phyloP scores from a whole-genome alignment of 768 basidiomycete species.

The Mycena filopes region DNA sequence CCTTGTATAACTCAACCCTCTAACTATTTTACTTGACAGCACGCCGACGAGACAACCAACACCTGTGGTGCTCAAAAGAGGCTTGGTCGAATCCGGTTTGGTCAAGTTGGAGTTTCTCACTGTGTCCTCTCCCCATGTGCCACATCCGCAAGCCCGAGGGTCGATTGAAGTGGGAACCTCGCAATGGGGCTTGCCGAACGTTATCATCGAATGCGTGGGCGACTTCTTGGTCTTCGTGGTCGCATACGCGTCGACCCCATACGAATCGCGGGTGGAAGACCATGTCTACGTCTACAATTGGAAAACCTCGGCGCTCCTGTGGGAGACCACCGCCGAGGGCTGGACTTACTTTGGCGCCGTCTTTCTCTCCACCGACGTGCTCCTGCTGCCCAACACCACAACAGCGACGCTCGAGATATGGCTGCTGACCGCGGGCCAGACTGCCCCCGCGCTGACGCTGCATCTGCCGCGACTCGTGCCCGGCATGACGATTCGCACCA shows the following conservation, averaged over 20 bases:
- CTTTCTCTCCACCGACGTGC: slow-evolving; percentile 37
- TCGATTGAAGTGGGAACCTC: slow-evolving; percentile 45
- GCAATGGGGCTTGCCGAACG: slow-evolving; percentile 39
- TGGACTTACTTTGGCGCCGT: slow-evolving; percentile 38
- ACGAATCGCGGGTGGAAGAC: slow-evolving; percentile 28
- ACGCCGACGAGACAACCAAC: too few relatives aligned
- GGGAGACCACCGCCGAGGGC: slow-evolving; percentile 30
- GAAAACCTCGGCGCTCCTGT: slow-evolving; percentile 47
- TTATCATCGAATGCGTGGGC: slow-evolving; percentile 60
- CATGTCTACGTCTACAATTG: slow-evolving; percentile 56
- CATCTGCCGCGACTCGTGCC: slow-evolving; percentile 44
- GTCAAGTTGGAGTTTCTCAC: slow-evolving; percentile 39
- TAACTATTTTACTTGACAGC: neutral
- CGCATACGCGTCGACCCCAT: slow-evolving; percentile 25
- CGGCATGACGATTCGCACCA: slow-evolving; percentile 34
- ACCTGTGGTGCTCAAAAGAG: too few relatives aligned
- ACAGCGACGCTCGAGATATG: slow-evolving; percentile 39
- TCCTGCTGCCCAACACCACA: slow-evolving; percentile 41
- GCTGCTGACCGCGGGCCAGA: slow-evolving; percentile 47
- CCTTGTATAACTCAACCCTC: too few relatives aligned
- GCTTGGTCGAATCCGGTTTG: neutral
- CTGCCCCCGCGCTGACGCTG: slow-evolving; percentile 38
- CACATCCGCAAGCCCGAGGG: slow-evolving; percentile 48
- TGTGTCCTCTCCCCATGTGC: slow-evolving; percentile 49
- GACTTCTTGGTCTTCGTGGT: slow-evolving; percentile 54